These are phyloP conservation scores for Pseudocercospora fuligena DNA, from an alignment of 2,329 filamentous ascomycete genomes.

Conservation along the genomic window DNA sequence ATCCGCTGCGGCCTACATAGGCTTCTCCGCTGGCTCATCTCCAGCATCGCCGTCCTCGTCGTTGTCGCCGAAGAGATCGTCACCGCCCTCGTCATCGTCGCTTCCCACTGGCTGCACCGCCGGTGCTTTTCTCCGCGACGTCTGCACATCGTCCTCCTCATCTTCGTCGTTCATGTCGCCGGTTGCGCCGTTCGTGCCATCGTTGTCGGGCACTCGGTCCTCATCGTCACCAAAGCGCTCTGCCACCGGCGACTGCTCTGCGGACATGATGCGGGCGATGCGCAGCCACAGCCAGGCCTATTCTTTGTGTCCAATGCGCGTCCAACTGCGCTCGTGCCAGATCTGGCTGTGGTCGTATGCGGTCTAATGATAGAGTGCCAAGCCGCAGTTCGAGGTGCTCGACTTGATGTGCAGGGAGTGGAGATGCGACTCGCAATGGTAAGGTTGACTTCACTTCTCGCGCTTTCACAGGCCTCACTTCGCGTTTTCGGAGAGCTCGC, in stretches of 20 bases:
- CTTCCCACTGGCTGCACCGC: slow-evolving; percentile 34
- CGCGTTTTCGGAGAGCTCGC: background rate
- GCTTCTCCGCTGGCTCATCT: slow-evolving; percentile 22
- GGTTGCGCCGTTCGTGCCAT: slow-evolving; percentile 20
- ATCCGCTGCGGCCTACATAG: slow-evolving; percentile 31
- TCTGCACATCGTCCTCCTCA: slow-evolving; percentile 31
- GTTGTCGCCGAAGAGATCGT: slow-evolving; percentile 55
- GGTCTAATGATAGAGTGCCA: no score
- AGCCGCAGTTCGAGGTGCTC: background rate
- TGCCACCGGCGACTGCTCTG: slow-evolving; percentile 21
- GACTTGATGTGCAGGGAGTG: background rate
- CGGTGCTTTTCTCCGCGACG: slow-evolving; percentile 24
- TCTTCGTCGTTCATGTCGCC: slow-evolving; percentile 22
- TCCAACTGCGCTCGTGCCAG: background rate
- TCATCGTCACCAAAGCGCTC: slow-evolving; percentile 29
- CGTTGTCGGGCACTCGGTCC: slow-evolving; percentile 17
- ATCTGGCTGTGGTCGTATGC: background rate
- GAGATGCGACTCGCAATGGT: background rate
- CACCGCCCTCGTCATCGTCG: slow-evolving; percentile 43
- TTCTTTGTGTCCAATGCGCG: background rate
- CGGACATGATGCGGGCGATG: slow-evolving; percentile 20
- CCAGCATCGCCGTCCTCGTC: slow-evolving; percentile 40
- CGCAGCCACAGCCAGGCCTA: background rate
- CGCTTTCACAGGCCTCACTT: background rate
- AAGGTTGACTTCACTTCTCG: background rate